Percentiles rank a stretch among this genome's conserved stretches.
phyloP scores from a whole-genome alignment of 805 yeast species.

The Teunomyces pallodes region DNA sequence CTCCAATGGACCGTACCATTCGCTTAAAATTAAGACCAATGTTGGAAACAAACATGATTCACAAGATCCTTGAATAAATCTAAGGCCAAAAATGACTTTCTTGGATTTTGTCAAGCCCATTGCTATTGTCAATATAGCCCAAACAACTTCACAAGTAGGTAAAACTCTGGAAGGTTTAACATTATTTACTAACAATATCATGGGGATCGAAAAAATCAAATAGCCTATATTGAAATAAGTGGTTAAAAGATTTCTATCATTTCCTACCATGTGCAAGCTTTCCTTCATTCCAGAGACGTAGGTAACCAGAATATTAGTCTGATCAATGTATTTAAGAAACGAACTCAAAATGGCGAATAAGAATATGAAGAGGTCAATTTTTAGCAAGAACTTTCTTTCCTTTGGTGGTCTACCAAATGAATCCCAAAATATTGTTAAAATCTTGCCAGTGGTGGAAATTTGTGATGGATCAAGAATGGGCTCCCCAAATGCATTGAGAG shows the following conservation, averaged over 20 bases:
- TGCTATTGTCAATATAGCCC: conserved; percentile 37
- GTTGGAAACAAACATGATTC: conserved; percentile 22
- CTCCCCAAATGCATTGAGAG: background rate
- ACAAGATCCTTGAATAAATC: conserved; percentile 24
- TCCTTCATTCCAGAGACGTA: conserved; percentile 20
- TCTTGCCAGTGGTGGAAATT: background rate
- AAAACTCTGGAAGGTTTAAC: conserved; percentile 29
- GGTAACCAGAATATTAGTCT: conserved; percentile 20
- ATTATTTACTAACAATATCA: conserved; percentile 15
- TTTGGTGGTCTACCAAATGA: background rate
- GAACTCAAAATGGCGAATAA: conserved; percentile 14
- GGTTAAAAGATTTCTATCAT: conserved; percentile 9
- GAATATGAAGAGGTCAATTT: conserved; percentile 5
- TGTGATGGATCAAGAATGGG: background rate
- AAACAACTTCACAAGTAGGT: conserved; percentile 30
- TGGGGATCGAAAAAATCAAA: conserved; percentile 8
- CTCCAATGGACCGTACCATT: conserved; percentile 20
- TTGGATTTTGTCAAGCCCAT: conserved; percentile 26
- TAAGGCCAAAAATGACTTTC: conserved; percentile 11
- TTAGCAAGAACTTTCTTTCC: conserved; percentile 3
- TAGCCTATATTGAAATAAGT: conserved; percentile 13
- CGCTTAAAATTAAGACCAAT: conserved; percentile 15
- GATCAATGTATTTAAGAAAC: conserved; percentile 17
- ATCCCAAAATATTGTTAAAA: conserved; percentile 1
- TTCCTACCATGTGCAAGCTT: conserved; percentile 16